A percentile compares a stretch with the other conserved stretches of the same genome.
phyloP scores from a whole-genome alignment of 78 protist species.

The Dictyostelium brefeldianum region DNA sequence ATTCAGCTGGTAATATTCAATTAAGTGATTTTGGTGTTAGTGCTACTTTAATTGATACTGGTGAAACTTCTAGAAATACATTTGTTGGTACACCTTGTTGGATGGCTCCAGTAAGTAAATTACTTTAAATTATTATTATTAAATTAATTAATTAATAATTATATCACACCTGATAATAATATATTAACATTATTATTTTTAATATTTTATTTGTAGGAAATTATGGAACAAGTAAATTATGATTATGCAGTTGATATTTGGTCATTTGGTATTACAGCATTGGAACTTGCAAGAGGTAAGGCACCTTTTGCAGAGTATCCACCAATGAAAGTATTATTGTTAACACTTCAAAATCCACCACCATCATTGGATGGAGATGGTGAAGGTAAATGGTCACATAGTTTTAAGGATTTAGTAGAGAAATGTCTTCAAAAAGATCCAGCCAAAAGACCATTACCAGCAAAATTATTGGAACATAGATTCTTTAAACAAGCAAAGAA shows the following conservation, averaged over 20 bases:
- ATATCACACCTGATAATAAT: no score
- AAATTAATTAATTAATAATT: neutral
- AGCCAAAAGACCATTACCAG: slow-evolving; percentile 68
- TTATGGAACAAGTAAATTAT: slow-evolving; percentile 89
- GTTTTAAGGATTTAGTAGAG: slow-evolving; percentile 75
- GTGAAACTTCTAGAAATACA: slow-evolving; percentile 77
- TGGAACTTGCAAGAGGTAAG: slow-evolving; percentile 93
- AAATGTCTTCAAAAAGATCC: slow-evolving; percentile 80
- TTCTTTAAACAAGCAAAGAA: slow-evolving; percentile 77
- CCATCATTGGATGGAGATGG: slow-evolving; percentile 80
- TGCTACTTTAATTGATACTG: slow-evolving; percentile 74
- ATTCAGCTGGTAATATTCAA: slow-evolving; percentile 65
- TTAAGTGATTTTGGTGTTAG: slow-evolving; percentile 90
- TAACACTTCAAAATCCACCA: slow-evolving; percentile 90
- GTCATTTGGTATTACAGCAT: slow-evolving; percentile 93
- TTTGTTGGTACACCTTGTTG: slow-evolving; percentile 94
- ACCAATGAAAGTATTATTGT: slow-evolving; percentile 91
- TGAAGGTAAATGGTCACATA: slow-evolving; percentile 75
- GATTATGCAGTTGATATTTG: slow-evolving; percentile 94
- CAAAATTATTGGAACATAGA: slow-evolving; percentile 64
- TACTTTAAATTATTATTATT: neutral
- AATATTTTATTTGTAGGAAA: slow-evolving; percentile 55
- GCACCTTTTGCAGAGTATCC: slow-evolving; percentile 96
- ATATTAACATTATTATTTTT: neutral
- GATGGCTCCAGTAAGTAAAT: slow-evolving; percentile 94